phyloP scores from a whole-genome alignment of 179 eudicot genomes.

The Drosera spatulata region DNA sequence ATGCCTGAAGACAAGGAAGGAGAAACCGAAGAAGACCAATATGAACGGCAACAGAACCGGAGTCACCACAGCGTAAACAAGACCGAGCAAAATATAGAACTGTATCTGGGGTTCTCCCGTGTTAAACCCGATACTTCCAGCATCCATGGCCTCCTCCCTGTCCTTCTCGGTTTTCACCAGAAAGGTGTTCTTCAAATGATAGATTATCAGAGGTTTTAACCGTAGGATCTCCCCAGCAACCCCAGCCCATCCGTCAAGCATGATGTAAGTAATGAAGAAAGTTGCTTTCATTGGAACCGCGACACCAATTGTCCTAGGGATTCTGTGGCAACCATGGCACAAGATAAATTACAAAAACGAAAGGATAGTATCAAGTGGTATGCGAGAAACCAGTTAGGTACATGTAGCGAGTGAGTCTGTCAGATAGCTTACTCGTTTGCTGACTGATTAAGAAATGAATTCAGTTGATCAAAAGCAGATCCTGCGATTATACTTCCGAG shows the following conservation, averaged over 20 bases:
- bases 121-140: conserved; percentile 81
- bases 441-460: conserved; percentile 40
- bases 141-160: conserved; percentile 89
- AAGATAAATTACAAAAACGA: background rate
- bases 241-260: conserved; percentile 99
- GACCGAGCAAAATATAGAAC: conserved; percentile 79
- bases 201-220: conserved; percentile 73
- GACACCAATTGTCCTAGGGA: conserved; percentile 46
- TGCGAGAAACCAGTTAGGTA: background rate
- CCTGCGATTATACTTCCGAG: conserved; percentile 73
- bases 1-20: conserved; percentile 78
- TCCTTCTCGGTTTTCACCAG: conserved; percentile 96
- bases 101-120: conserved; percentile 94
- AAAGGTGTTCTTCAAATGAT: conserved; percentile 73
- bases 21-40: conserved; percentile 71
- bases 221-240: conserved; percentile 88
- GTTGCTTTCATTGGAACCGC: conserved; percentile 93
- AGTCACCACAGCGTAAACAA: conserved; percentile 86
- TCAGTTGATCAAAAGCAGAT: conserved; percentile 68
- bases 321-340: conserved; percentile 21
- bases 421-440: conserved; percentile 46
- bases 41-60: conserved; percentile 91
- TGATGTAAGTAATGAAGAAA: conserved; percentile 86
- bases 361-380: background rate
- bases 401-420: background rate